These are phyloP conservation scores for Przewalskia tangutica DNA, from an alignment of 257 asterid genomes.

Conservation along the genomic window DNA sequence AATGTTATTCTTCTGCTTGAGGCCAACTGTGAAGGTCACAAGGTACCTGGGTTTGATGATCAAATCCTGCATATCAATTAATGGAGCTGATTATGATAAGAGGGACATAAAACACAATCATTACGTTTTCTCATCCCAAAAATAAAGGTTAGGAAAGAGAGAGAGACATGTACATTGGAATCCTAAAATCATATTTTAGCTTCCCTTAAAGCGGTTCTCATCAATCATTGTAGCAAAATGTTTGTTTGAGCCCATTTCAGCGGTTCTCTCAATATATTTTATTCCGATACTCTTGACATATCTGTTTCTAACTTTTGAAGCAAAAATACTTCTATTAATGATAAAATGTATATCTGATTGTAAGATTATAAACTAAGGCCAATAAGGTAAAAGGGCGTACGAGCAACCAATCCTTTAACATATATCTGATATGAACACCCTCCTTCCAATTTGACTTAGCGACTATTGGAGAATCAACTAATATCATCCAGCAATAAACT, in stretches of 20 bases:
- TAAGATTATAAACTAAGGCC: neutral
- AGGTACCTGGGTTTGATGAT: slow-evolving; percentile 76
- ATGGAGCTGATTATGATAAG: neutral
- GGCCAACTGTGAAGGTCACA: slow-evolving; percentile 79
- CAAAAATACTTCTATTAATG: neutral
- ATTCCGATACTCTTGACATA: neutral
- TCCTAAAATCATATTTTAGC: neutral
- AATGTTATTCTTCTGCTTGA: slow-evolving; percentile 64
- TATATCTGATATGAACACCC: neutral
- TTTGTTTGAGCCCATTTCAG: neutral
- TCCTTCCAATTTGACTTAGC: neutral
- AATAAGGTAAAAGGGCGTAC: neutral
- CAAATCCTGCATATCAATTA: slow-evolving; percentile 46
- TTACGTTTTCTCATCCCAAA: neutral
- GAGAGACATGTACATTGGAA: neutral
- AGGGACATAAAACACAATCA: neutral
- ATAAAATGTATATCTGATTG: neutral
- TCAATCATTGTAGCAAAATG: neutral
- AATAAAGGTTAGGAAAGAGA: neutral
- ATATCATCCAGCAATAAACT: neutral
- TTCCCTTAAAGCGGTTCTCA: neutral
- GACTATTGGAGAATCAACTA: neutral
- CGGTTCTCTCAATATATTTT: neutral
- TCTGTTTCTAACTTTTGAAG: neutral
- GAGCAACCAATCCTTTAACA: neutral